Conservation (phyloP, 441 rosid species). For the Pelargonium australe region DNA sequence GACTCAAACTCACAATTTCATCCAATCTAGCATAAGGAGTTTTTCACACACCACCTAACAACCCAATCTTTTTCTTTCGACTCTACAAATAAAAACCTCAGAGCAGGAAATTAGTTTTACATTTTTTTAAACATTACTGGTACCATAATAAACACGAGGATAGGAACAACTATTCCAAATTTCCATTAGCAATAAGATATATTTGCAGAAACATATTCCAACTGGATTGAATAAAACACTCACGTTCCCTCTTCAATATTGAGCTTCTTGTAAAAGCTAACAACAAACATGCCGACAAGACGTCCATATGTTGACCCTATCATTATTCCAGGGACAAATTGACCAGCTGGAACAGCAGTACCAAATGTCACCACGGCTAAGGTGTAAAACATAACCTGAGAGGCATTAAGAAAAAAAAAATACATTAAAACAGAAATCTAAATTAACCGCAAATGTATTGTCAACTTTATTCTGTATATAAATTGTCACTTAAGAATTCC, state of each 20-base stretch:
- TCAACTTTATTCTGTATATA: neutral
- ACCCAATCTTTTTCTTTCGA: no score
- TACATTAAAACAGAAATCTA: conserved; percentile 15
- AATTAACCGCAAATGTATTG: conserved; percentile 7
- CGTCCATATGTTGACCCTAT: conserved; percentile 98
- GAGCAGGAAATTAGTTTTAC: no score
- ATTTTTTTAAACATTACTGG: neutral
- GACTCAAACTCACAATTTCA: no score
- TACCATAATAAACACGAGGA: neutral
- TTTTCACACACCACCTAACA: no score
- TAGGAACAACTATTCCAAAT: neutral
- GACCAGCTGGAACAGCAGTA: conserved; percentile 98
- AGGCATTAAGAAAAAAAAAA: neutral
- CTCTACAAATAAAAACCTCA: no score
- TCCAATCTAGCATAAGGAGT: no score
- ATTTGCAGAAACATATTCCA: neutral
- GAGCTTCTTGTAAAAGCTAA: conserved; percentile 81
- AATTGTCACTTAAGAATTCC: neutral
- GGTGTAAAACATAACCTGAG: conserved; percentile 89
- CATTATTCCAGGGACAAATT: conserved; percentile 98
- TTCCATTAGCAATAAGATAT: neutral
- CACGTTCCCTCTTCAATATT: conserved; percentile 99
- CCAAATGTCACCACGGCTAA: conserved; percentile 97
- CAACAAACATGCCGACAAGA: conserved; percentile 93
- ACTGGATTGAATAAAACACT: conserved; percentile 33